Conservation (phyloP, 495 filamentous ascomycete genomes). For the Penicillium verhagenii region DNA sequence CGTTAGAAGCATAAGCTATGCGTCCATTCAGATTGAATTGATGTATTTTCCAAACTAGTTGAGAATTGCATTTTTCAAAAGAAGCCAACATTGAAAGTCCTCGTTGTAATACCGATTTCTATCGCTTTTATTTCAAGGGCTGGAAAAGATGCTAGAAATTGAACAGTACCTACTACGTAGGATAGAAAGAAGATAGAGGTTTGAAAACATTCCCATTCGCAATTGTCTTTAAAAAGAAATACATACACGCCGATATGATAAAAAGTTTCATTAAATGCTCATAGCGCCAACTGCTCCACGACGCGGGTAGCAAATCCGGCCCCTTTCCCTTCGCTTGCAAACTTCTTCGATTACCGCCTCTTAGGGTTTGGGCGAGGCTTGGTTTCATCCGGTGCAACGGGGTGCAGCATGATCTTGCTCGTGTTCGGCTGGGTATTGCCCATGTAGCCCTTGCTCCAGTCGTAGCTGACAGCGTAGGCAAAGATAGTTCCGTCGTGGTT, state of each 20-base stretch:
- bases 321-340: slow-evolving; percentile 4
- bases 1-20: too few species aligned
- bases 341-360: slow-evolving; percentile 62
- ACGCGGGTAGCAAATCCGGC: slow-evolving; percentile 1
- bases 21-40: too few species aligned
- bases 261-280: slow-evolving; percentile 33
- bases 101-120: background rate
- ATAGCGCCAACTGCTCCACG: slow-evolving; percentile 22
- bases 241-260: slow-evolving; percentile 30
- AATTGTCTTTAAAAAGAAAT: slow-evolving; percentile 14
- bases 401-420: slow-evolving; percentile 87
- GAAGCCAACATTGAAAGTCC: background rate
- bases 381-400: slow-evolving; percentile 71
- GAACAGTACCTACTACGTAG: background rate
- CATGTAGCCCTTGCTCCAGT: slow-evolving; percentile 89
- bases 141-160: background rate
- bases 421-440: slow-evolving; percentile 65
- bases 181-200: background rate
- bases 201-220: background rate
- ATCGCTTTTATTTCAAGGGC: background rate
- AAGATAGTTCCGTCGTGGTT: slow-evolving; percentile 76
- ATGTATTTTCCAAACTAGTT: too few species aligned
- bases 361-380: slow-evolving; percentile 72
- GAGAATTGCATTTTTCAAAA: too few species aligned
- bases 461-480: slow-evolving; percentile 88